A percentile compares a stretch with the other conserved stretches of the same genome.
Evolutionary conservation across 163 green algal species (phyloP).

Genomic region (Scenedesmus sp.): DNA sequence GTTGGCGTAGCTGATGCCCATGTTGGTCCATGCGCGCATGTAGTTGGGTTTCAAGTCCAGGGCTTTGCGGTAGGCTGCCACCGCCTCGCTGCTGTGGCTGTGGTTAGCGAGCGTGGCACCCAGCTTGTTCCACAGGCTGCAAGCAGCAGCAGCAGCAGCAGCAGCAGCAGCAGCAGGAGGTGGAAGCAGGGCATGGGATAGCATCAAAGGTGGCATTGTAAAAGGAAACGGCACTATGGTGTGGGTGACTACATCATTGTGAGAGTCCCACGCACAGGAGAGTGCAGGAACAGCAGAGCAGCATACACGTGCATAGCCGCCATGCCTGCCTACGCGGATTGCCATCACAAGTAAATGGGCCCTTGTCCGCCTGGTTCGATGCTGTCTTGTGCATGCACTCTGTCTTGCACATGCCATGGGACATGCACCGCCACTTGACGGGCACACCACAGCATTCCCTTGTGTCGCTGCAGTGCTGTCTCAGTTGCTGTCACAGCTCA

Average conservation of each 20-base stretch:
- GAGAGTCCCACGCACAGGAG: too few species aligned
- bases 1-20: constrained; percentile 98
- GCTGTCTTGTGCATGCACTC: too few species aligned
- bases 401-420: too few species aligned
- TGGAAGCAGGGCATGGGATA: not conserved
- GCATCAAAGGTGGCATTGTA: too few species aligned
- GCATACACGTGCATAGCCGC: not conserved
- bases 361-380: too few species aligned
- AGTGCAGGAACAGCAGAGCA: too few species aligned
- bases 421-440: too few species aligned
- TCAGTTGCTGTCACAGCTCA: too few species aligned
- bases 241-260: too few species aligned
- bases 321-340: not conserved
- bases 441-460: too few species aligned
- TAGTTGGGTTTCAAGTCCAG: constrained; percentile 99
- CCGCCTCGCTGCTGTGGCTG: constrained; percentile 80
- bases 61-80: constrained; percentile 87
- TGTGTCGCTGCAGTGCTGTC: too few species aligned
- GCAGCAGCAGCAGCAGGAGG: not conserved
- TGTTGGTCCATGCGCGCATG: constrained; percentile 99
- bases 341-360: not conserved
- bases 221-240: too few species aligned
- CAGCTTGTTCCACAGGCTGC: constrained; percentile 97
- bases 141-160: not conserved
- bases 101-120: constrained; percentile 97